phyloP scores from a whole-genome alignment of 1,284 basidiomycete species.

The Trichosporon coremiiforme region DNA sequence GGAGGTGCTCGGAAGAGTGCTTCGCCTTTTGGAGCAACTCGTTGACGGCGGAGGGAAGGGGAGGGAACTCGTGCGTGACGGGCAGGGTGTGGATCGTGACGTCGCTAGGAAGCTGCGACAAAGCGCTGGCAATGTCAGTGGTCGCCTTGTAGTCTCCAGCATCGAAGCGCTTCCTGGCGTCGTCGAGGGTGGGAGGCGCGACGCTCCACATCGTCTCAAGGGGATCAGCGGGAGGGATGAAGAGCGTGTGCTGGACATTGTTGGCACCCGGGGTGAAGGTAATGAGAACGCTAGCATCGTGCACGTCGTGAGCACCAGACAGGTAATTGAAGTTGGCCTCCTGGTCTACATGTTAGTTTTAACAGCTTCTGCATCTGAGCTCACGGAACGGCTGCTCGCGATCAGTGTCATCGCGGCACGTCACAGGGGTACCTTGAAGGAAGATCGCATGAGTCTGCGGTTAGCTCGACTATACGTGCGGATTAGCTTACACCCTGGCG shows the following conservation, averaged over 20 bases:
- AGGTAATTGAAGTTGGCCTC: conserved; percentile 90
- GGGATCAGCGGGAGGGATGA: conserved; percentile 71
- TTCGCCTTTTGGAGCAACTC: conserved; percentile 44
- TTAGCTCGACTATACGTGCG: neutral
- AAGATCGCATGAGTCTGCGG: conserved; percentile 50
- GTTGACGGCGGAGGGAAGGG: conserved; percentile 65
- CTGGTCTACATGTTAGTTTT: conserved; percentile 51
- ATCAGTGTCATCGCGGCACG: conserved; percentile 82
- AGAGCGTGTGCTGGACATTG: conserved; percentile 62
- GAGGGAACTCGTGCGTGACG: conserved; percentile 62
- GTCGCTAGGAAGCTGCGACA: conserved; percentile 28
- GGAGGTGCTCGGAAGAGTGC: conserved; percentile 63
- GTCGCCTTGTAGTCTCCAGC: conserved; percentile 64
- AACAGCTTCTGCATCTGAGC: conserved; percentile 26
- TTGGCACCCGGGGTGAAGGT: conserved; percentile 59
- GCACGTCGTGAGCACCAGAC: conserved; percentile 70
- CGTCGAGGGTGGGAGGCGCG: conserved; percentile 71
- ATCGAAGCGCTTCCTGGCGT: conserved; percentile 63
- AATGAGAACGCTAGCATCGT: conserved; percentile 68
- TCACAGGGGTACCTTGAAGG: conserved; percentile 58
- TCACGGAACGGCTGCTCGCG: conserved; percentile 74
- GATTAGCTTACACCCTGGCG: conserved; percentile 38
- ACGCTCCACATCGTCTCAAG: conserved; percentile 82
- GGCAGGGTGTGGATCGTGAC: conserved; percentile 56
- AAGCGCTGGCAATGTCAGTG: conserved; percentile 55